Evolutionary conservation across 2,329 filamentous ascomycete genomes (phyloP), one percentile per base, ranked within the genome.

Genomic region (Arthrocladium fulminans): DNA sequence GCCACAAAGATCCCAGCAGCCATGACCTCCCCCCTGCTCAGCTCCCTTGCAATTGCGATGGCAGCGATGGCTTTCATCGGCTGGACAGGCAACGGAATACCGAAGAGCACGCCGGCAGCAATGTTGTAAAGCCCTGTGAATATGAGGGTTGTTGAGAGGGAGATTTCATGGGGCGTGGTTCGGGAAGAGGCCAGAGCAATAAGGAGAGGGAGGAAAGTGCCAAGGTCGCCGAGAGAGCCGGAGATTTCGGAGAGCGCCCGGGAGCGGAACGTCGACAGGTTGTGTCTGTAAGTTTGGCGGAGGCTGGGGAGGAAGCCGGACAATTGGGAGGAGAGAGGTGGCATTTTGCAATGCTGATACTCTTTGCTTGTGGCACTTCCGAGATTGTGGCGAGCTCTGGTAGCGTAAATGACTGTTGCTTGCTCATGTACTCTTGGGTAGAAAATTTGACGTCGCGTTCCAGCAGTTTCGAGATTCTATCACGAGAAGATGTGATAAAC

Each of bases 11-110:
- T 77, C 1, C 90, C 90, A 1, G 88, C 88, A 0, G 86, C 84
- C n/a, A 87, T 79, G 35, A 85, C 89, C 54, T 88, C 77, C 41
- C 78, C 77, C 15, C 81, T 73, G 1, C 78, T 79, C 54, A 86
- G 81, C 24, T 71, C 72, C 9, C 79, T 74, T 5, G 83, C 74
- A 50, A 96, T 86, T n/a, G 88, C 87, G 0, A 94, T 85, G 1
- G 89, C 86, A 4, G 89, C 89, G 52, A 97, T 94, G 30, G 90
- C 89, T 74, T 84, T 84, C 81, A 84, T 84, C 0, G 89, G 89
- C 68, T 96, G 89, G 0, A 96, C 88, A 0, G 89, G 89, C 2
- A 96, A 69, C 2, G 90, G 90, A 34, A 97, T 84, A 5, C 90
- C 90, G 60, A 96, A 97, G 25, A 83, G 67, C 1, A 82, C 62